These are phyloP conservation scores for Aegilops longissima DNA, from an alignment of 176 grass and related monocot genomes.

Conservation along the genomic window DNA sequence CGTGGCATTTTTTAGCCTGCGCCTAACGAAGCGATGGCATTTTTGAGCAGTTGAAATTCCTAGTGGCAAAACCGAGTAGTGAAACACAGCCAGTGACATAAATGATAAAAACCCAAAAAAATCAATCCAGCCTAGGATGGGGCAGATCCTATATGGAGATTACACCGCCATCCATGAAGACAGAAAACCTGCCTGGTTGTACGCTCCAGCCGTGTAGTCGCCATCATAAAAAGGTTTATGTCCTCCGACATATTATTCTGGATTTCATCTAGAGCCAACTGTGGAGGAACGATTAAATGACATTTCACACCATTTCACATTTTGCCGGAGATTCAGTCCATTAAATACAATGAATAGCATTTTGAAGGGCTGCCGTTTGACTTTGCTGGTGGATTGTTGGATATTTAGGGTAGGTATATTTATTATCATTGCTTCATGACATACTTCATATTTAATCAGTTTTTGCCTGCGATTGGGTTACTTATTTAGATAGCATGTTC, in stretches of 20 bases:
- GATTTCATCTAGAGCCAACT: conserved; percentile 41
- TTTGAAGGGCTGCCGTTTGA: conserved; percentile 91
- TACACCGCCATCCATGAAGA: too few species aligned
- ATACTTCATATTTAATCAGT: neutral
- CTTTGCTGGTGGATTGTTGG: conserved; percentile 83
- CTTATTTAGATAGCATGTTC: neutral
- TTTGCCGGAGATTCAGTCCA: conserved; percentile 69
- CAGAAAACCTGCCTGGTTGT: too few species aligned
- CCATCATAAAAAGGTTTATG: too few species aligned
- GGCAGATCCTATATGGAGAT: too few species aligned
- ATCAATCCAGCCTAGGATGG: too few species aligned
- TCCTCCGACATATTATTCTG: neutral
- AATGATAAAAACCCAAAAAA: too few species aligned
- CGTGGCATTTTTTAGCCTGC: too few species aligned
- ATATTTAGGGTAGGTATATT: conserved; percentile 72
- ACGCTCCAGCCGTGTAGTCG: too few species aligned
- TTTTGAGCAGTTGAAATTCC: too few species aligned
- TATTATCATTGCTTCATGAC: neutral
- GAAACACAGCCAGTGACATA: too few species aligned
- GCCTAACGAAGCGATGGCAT: too few species aligned
- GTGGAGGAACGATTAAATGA: conserved; percentile 59
- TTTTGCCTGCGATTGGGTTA: neutral
- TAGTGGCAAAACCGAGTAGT: too few species aligned
- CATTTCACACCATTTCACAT: conserved; percentile 9
- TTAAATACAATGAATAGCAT: conserved; percentile 72